phyloP scores from a whole-genome alignment of 1,284 basidiomycete species.

The Meira miltonrushii region DNA sequence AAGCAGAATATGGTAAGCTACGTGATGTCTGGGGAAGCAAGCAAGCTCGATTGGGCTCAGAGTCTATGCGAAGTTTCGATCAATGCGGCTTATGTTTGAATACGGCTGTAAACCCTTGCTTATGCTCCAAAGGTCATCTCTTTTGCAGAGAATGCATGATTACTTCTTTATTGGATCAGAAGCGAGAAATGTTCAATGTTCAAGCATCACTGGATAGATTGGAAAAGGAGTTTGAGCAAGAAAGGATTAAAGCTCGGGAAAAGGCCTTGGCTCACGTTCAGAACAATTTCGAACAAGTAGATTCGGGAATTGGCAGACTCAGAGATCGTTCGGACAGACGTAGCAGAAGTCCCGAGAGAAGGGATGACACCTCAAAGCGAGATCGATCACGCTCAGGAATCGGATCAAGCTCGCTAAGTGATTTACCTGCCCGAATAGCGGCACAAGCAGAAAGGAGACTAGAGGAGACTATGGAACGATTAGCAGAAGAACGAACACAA shows the following conservation, averaged over 20 bases:
- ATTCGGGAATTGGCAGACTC: constrained; percentile 14
- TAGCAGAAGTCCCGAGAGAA: constrained; percentile 59
- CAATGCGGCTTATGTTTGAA: constrained; percentile 73
- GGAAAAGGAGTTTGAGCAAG: constrained; percentile 16
- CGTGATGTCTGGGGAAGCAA: constrained; percentile 68
- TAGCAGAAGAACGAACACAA: constrained; percentile 73
- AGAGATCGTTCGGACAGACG: constrained; percentile 51
- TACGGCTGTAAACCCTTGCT: constrained; percentile 69
- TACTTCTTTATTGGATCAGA: constrained; percentile 17
- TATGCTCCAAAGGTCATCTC: constrained; percentile 76
- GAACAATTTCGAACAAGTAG: constrained; percentile 21
- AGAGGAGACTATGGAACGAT: constrained; percentile 70
- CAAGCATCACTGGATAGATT: constrained; percentile 11
- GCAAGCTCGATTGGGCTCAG: constrained; percentile 69
- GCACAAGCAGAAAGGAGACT: constrained; percentile 60
- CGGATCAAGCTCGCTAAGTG: background rate
- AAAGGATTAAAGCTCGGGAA: constrained; percentile 9
- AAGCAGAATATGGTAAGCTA: constrained; percentile 75
- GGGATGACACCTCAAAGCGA: constrained; percentile 69
- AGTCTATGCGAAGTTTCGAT: constrained; percentile 82
- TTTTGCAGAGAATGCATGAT: constrained; percentile 61
- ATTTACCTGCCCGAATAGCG: background rate
- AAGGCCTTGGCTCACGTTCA: constrained; percentile 17
- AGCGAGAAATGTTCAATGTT: constrained; percentile 9
- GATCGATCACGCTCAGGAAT: constrained; percentile 56